Percentiles rank a stretch among this genome's conserved stretches.
Evolutionary conservation across 2,329 filamentous ascomycete species (phyloP).

Genomic region (Penicillium corylophilum): DNA sequence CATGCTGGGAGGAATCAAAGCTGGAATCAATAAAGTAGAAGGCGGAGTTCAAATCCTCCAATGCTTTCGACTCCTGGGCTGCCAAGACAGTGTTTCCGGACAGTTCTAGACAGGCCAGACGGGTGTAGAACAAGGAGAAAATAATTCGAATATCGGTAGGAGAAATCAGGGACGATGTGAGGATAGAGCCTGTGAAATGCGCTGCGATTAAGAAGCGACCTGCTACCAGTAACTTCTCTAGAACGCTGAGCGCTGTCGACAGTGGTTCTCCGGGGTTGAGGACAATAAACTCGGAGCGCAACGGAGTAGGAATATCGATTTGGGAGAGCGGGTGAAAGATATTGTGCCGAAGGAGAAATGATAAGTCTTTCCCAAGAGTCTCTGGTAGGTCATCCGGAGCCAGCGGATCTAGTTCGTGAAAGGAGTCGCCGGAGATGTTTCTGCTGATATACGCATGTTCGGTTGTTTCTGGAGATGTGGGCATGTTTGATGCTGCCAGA

Average conservation of each 20-base stretch:
- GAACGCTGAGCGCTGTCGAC: constrained; percentile 35
- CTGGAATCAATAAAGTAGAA: constrained; percentile 46
- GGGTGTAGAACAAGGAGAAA: constrained; percentile 75
- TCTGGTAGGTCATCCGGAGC: constrained; percentile 35
- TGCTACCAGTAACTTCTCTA: constrained; percentile 65
- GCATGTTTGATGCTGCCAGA: constrained; percentile 20
- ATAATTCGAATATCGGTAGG: constrained; percentile 62
- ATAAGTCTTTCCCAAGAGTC: constrained; percentile 67
- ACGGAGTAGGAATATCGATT: constrained; percentile 60
- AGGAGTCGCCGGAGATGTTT: constrained; percentile 28
- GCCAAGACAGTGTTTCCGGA: constrained; percentile 71
- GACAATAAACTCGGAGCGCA: constrained; percentile 66
- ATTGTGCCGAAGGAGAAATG: constrained; percentile 73
- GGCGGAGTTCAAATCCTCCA: constrained; percentile 62
- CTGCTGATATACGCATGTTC: constrained; percentile 14
- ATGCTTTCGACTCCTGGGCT: constrained; percentile 61
- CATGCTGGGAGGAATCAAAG: constrained; percentile 17
- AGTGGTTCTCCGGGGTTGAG: constrained; percentile 61
- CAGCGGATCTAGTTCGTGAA: constrained; percentile 37
- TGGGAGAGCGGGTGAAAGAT: constrained; percentile 79
- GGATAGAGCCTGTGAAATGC: constrained; percentile 43
- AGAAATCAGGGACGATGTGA: constrained; percentile 43
- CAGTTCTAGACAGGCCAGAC: constrained; percentile 77
- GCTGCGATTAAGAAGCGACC: constrained; percentile 83
- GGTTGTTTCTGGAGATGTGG: constrained; percentile 16